phyloP scores from a whole-genome alignment of 352 stramenopile species.

The Phytopythium chamaehyphon region DNA sequence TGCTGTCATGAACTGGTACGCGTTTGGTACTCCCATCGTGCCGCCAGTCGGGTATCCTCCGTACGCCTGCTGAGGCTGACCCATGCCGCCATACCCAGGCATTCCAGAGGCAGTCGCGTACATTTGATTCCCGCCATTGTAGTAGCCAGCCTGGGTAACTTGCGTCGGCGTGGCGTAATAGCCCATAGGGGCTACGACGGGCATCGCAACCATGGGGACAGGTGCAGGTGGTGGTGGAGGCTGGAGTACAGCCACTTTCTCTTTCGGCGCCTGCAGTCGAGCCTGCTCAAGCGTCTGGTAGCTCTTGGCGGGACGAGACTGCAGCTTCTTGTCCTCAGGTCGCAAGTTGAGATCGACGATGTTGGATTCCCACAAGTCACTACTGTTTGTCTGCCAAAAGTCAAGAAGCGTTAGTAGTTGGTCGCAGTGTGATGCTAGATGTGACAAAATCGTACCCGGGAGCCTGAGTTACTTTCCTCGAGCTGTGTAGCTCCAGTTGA shows the following conservation, averaged over 20 bases:
- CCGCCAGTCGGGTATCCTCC: conserved; percentile 10
- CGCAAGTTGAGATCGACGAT: conserved; percentile 81
- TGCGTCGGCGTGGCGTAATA: conserved; percentile 19
- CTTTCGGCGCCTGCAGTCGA: conserved; percentile 46
- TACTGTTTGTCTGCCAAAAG: conserved; percentile 25
- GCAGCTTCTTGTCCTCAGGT: conserved; percentile 40
- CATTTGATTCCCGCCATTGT: conserved; percentile 29
- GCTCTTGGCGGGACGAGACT: conserved; percentile 36
- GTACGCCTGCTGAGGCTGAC: conserved; percentile 12
- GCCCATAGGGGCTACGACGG: conserved; percentile 5
- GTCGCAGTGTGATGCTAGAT: too few species aligned
- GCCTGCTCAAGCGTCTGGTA: conserved; percentile 77
- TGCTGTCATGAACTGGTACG: conserved; percentile 42
- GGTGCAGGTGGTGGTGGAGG: conserved; percentile 17
- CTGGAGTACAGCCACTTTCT: conserved; percentile 61
- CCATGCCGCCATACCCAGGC: conserved; percentile 15
- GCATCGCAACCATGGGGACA: conserved; percentile 7
- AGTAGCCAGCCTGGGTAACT: conserved; percentile 13
- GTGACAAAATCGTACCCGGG: conserved; percentile 10
- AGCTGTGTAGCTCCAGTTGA: not conserved
- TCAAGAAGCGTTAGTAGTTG: too few species aligned
- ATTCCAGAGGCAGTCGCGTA: conserved; percentile 21
- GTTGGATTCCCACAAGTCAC: conserved; percentile 65
- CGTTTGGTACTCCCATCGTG: conserved; percentile 11
- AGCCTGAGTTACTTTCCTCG: conserved; percentile 19